Evolutionary conservation across 2,329 filamentous ascomycete genomes (phyloP).

Genomic region (Metarhizium brunneum): DNA sequence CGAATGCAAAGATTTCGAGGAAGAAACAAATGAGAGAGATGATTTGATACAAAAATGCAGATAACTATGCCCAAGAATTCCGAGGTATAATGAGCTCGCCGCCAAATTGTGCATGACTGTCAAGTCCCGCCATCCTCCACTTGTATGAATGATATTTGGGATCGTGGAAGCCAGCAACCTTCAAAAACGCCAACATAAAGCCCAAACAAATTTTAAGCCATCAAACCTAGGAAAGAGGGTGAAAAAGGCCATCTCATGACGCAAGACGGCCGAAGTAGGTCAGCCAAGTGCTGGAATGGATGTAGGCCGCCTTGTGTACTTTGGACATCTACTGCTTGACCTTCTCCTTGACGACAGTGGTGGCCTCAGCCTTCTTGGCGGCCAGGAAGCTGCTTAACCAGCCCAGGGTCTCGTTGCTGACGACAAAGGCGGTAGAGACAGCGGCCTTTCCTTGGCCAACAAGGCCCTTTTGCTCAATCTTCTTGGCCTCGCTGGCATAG

Average conservation of each 20-base stretch:
- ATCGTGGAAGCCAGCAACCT: not conserved
- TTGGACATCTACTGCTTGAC: slow-evolving; percentile 28
- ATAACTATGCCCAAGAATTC: slow-evolving; percentile 3
- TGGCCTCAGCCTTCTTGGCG: slow-evolving; percentile 56
- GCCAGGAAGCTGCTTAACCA: slow-evolving; percentile 52
- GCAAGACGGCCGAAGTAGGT: not conserved
- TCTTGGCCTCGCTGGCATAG: slow-evolving; percentile 52
- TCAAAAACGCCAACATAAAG: slow-evolving; percentile 1
- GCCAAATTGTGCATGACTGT: not conserved
- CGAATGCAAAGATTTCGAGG: not conserved
- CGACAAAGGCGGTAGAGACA: slow-evolving; percentile 56
- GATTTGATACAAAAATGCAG: slow-evolving; percentile 1
- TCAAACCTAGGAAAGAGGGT: not conserved
- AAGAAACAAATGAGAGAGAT: not conserved
- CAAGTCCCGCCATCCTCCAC: not conserved
- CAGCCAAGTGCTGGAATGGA: not conserved
- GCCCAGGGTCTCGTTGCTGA: slow-evolving; percentile 54
- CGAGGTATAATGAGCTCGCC: slow-evolving; percentile 3
- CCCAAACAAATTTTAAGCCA: not conserved
- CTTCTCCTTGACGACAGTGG: slow-evolving; percentile 45
- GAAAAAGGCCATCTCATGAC: not conserved
- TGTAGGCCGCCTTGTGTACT: not conserved
- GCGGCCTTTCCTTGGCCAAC: slow-evolving; percentile 63
- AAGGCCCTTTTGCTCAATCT: slow-evolving; percentile 52
- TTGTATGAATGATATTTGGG: too few species aligned